These are phyloP conservation scores for Colletotrichum truncatum DNA, from an alignment of 2,329 filamentous ascomycete genomes.

Conservation along the genomic window DNA sequence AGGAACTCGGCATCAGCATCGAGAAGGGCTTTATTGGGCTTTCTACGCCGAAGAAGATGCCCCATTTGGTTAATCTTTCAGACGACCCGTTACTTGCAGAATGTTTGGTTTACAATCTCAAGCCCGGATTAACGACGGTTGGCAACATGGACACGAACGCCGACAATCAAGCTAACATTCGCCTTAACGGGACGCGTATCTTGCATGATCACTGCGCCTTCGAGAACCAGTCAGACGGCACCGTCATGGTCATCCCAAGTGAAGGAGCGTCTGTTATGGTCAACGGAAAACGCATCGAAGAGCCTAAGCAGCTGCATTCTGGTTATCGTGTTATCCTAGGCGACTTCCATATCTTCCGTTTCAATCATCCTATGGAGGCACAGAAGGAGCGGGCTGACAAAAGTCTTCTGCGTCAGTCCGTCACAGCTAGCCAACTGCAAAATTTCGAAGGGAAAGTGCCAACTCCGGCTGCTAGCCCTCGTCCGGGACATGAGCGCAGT, in stretches of 20 bases:
- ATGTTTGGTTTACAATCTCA: conserved; percentile 97
- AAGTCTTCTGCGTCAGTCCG: conserved; percentile 86
- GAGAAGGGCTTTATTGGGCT: conserved; percentile 97
- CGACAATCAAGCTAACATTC: conserved; percentile 82
- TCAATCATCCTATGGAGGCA: conserved; percentile 97
- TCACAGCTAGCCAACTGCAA: conserved; percentile 69
- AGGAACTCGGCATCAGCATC: conserved; percentile 98
- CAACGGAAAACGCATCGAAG: conserved; percentile 89
- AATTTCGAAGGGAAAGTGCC: conserved; percentile 65
- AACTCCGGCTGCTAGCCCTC: conserved; percentile 69
- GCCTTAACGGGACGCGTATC: conserved; percentile 93
- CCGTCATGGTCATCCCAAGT: conserved; percentile 88
- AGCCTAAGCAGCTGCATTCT: conserved; percentile 85
- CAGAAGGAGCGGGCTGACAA: conserved; percentile 90
- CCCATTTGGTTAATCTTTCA: conserved; percentile 97
- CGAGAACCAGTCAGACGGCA: conserved; percentile 86
- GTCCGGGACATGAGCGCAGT: conserved; percentile 79
- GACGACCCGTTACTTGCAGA: conserved; percentile 93
- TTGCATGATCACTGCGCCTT: conserved; percentile 93
- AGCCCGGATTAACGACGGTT: conserved; percentile 92
- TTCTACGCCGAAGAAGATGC: conserved; percentile 98
- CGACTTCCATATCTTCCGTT: conserved; percentile 98
- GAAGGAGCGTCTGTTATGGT: conserved; percentile 99
- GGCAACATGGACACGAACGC: conserved; percentile 90
- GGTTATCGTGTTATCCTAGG: conserved; percentile 95